Evolutionary conservation across 2,329 filamentous ascomycete species (phyloP), one percentile per base, ranked within the genome.

Genomic region (Botrytis fragariae): DNA sequence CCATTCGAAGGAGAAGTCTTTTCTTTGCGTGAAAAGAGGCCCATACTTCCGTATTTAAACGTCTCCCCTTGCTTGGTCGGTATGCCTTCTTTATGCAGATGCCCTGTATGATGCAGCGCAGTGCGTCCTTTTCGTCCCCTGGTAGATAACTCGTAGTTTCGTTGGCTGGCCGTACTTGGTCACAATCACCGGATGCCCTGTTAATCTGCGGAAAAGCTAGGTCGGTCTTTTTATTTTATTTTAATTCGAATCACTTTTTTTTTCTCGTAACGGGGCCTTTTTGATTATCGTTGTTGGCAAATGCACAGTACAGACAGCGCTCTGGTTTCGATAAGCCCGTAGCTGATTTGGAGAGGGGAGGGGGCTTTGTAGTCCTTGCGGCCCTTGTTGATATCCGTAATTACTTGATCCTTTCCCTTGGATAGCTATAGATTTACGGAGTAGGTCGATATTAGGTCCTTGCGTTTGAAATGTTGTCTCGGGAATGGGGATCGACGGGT

Each of bases 1-100:
- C 72, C 72, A 29, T 77, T 77, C 32, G 75, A 76, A 25, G 74
- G 75, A 16, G 76, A 77, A 54, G 76, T 74, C 70, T 78, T 79
- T 70, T 80, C 75, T 75, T 78, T 80, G 37, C 78, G 77, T 35
- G 79, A 78, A 73, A 80, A 80, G 74, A 80, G 72, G 44, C 79
- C 79, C 79, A 80, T 80, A n/a, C 22, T 67, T 72, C 65, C 44
- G 60, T 65, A 42, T 67, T 42, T 59, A 54, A 54, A 42, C 5
- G 32, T 42, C 64, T 65, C 29, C 69, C 61, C 69, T 65, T 64
- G 44, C 44, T 64, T 71, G 60, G 22, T 51, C 44, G 68, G 54
- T 22, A 63, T 62, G 29, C 44, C 44, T 71, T 37, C 60, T 44
- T 32, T 62, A 71, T 71, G 69, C 69, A 37, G 69, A 51, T 54